A percentile compares a stretch with the other conserved stretches of the same genome.
Conservation (phyloP, 768 basidiomycete species). For the Exidia glandulosa region DNA sequence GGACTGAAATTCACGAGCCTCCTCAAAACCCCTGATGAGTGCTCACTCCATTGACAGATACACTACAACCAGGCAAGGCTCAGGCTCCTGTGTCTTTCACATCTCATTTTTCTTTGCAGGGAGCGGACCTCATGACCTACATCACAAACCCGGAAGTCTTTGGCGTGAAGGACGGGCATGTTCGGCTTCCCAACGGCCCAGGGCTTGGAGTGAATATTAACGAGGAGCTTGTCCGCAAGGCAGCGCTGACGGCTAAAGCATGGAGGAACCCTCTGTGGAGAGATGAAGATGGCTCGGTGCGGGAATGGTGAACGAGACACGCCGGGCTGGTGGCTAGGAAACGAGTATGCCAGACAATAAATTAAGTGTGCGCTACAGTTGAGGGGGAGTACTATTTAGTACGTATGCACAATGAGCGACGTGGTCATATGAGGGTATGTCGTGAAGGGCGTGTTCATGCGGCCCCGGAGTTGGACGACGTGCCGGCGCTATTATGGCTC, state of each 20-base stretch:
- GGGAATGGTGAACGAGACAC: slow-evolving; percentile 35
- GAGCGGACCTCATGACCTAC: slow-evolving; percentile 52
- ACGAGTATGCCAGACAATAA: background rate
- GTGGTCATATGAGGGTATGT: background rate
- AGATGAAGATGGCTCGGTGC: slow-evolving; percentile 40
- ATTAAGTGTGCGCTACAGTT: background rate
- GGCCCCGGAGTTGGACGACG: too few relatives aligned
- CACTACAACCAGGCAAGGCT: slow-evolving; percentile 45
- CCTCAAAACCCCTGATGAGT: background rate
- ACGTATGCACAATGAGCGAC: background rate
- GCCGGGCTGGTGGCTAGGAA: background rate
- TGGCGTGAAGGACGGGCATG: slow-evolving; percentile 38
- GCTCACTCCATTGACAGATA: slow-evolving; percentile 32
- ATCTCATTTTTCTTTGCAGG: background rate
- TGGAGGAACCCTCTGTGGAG: slow-evolving; percentile 43
- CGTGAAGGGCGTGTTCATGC: too few relatives aligned
- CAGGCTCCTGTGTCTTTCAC: background rate
- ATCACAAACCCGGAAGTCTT: slow-evolving; percentile 37
- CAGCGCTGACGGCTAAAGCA: slow-evolving; percentile 9
- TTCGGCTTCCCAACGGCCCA: slow-evolving; percentile 34
- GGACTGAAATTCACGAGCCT: background rate
- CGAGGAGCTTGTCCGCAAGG: slow-evolving; percentile 38
- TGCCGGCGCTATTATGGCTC: too few relatives aligned
- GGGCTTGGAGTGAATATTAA: slow-evolving; percentile 56
- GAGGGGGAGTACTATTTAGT: background rate